Base-by-base conservation (phyloP, 176 grass and related monocot species). In the Hyparrhenia diplandra region DNA sequence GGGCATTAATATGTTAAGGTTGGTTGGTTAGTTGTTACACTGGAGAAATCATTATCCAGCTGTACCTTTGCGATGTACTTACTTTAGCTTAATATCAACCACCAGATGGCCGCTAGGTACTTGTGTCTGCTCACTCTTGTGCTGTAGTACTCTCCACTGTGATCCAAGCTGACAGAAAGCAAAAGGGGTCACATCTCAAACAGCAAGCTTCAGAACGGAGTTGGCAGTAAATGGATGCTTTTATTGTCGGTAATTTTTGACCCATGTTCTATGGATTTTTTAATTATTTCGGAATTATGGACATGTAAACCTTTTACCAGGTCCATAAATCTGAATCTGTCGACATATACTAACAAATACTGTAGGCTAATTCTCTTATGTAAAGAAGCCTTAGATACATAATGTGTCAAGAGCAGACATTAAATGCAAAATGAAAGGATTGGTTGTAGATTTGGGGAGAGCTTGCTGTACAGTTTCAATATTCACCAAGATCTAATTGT, bases 11-110 rank as follows among this genome's bases (percentile, higher is more conserved):
- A 65, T 85, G 78, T 73, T 67, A 58, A 75, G 39, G 57, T 30
- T 85, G 60, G 73, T 82, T 82, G 73, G 73, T 82, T 82, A 73
- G 73, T 82, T 73, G 65, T 78, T 82, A 74, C 29, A 41, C 71
- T 82, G 46, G 81, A 37, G 80, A 89, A 79, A 73, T 82, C 39
- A 73, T 58, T 73, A 47, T 60, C 73, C 39, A 82, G 58, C 67
- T 68, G 37, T 82, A 82, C 78, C 43, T 60, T 73, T 67, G 46
- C 49, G 43, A 30, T 72, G 83, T 46, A 81, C 71, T 85, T 85
- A 36, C 35, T n/a, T n/a, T n/a, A n/a, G n/a, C 35, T 77, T 39
- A 30, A 82, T 36, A 55, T 71, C 55, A 77, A 82, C 63, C 64
- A 81, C 54, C 62, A 84, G 34, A 29, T 76, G 20, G 31, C 42